Base-by-base conservation (phyloP, 768 basidiomycete species). In the Podaxis sp. region DNA sequence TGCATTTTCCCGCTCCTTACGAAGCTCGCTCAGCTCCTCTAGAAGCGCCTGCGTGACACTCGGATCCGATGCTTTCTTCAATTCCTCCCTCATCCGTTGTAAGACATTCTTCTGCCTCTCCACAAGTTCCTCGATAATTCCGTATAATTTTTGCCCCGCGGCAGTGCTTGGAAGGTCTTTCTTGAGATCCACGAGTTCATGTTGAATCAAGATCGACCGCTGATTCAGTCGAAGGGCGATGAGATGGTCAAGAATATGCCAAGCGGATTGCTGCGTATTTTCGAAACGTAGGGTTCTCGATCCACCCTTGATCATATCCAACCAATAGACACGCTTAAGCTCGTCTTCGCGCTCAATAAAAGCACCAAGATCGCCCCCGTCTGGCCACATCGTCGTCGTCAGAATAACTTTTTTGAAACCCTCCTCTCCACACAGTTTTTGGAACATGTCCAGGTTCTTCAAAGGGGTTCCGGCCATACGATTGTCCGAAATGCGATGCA, bases 121-220 rank as follows among this genome's bases (percentile, higher is more conserved):
- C 8, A 51, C 22, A n/a, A 55, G 15, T 8, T 29, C 22, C 36
- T 43, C 58, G 33, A 57, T 22, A 5, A 49, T 33, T 24, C 57
- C 40, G 5, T 59, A 38, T 2, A 88, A 75, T 67, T 84, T 85
- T 15, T 71, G 74, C 1, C 85, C 85, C 1, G 85, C 86, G 1
- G 74, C 71, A 2, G 87, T 86, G 57, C 86, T 74, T 1, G 79
- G 74, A 9, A 87, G 77, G 46, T 79, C 74, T 55, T 79, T 80
- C 52, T 74, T 74, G 65, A 81, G 72, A 59, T 80, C 79, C 12
- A 49, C 25, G 19, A 86, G 72, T 66, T 88, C 86, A 22, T 74
- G 71, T 65, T 87, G 86, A 55, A 88, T 85, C 22, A 75, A 76
- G 3, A 87, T 73, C 49, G 40, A 27, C 22, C n/a, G 54, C 0